phyloP scores from a whole-genome alignment of 192 early-diverging fungal species.

The Podila epigama region DNA sequence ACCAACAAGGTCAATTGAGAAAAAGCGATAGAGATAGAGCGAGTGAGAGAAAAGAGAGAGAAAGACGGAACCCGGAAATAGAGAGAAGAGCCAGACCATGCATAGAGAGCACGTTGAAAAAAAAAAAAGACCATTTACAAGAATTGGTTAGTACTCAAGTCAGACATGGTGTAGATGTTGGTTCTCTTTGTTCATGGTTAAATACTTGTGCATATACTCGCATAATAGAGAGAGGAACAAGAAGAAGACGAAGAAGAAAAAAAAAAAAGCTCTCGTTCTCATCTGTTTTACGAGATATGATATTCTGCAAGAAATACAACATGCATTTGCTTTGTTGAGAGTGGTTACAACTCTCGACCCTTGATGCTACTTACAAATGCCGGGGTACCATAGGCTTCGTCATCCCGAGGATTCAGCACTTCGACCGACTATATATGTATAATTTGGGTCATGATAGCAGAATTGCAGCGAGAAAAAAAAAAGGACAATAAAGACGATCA shows the following conservation, averaged over 20 bases:
- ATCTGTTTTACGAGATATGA: not conserved
- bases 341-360: not conserved
- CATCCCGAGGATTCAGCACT: slow-evolving; percentile 18
- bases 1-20: too few relatives aligned
- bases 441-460: too few relatives aligned
- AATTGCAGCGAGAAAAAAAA: not conserved
- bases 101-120: too few relatives aligned
- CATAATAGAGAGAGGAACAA: too few relatives aligned
- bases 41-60: not conserved
- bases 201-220: not conserved
- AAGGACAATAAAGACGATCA: not conserved
- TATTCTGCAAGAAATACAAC: not conserved
- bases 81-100: too few relatives aligned
- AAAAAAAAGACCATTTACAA: too few relatives aligned
- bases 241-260: too few relatives aligned
- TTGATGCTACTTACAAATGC: slow-evolving; percentile 22
- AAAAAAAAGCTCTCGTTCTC: too few relatives aligned
- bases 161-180: too few relatives aligned
- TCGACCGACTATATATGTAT: slow-evolving; percentile 25
- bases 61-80: not conserved
- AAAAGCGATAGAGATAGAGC: not conserved
- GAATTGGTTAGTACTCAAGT: too few relatives aligned
- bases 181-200: too few relatives aligned
- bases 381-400: slow-evolving; percentile 1
- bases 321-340: not conserved